Conservation (phyloP, 164 flowering plant genomes). For the Vitis riparia region DNA sequence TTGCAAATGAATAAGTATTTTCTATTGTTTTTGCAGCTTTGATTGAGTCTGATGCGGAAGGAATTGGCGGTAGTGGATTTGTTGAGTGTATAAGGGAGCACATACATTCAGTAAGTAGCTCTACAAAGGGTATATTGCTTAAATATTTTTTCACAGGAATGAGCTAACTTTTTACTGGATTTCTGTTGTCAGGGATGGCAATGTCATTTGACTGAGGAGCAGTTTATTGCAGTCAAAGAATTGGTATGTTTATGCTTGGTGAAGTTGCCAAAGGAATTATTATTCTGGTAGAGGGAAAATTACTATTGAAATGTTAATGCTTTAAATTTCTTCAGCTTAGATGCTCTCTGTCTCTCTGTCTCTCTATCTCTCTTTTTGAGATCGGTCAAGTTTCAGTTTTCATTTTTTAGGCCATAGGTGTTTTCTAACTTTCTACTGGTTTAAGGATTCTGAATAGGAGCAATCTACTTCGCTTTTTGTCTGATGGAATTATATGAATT, state of each 20-base stretch:
- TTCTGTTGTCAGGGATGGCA: constrained; percentile 76
- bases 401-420: no score
- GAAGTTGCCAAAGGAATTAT: background rate
- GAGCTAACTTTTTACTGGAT: constrained; percentile 12
- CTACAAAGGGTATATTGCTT: background rate
- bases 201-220: constrained; percentile 90
- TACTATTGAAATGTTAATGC: background rate
- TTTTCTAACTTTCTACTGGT: no score
- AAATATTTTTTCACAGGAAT: background rate
- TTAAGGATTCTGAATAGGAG: no score
- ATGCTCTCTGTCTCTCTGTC: no score
- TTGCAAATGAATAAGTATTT: background rate
- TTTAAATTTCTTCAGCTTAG: background rate
- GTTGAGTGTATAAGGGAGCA: constrained; percentile 99
- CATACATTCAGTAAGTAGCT: constrained; percentile 72
- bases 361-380: no score
- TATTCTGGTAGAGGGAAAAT: background rate
- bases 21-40: constrained; percentile 58
- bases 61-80: constrained; percentile 99
- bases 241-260: constrained; percentile 47
- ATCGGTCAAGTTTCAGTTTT: no score
- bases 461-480: no score
- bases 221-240: constrained; percentile 99
- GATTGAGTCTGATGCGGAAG: constrained; percentile 99
- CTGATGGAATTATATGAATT: no score